Evolutionary conservation across 2,329 filamentous ascomycete species (phyloP).

Genomic region (Geosmithia morbida): DNA sequence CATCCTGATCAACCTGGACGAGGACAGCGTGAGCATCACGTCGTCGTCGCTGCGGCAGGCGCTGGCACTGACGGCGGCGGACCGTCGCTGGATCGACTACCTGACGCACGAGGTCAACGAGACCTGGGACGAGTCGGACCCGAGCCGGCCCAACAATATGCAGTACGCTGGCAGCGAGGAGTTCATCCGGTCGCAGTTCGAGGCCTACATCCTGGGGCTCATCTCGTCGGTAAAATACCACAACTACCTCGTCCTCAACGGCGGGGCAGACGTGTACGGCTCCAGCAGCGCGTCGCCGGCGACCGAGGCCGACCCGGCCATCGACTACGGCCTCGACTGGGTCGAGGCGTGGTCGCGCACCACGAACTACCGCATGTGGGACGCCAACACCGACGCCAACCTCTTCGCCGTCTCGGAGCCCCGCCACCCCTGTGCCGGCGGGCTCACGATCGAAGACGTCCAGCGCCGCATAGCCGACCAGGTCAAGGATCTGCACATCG

Average conservation of each 20-base stretch:
- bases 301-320: slow-evolving; percentile 69
- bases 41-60: slow-evolving; percentile 65
- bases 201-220: slow-evolving; percentile 85
- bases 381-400: slow-evolving; percentile 65
- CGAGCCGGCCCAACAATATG: slow-evolving; percentile 79
- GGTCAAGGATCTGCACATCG: slow-evolving; percentile 83
- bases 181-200: slow-evolving; percentile 92
- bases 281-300: slow-evolving; percentile 31
- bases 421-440: slow-evolving; percentile 83
- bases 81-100: slow-evolving; percentile 93
- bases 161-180: slow-evolving; percentile 94
- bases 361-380: slow-evolving; percentile 85
- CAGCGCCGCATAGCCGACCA: slow-evolving; percentile 82
- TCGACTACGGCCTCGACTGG: slow-evolving; percentile 75
- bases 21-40: slow-evolving; percentile 70
- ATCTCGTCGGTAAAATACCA: slow-evolving; percentile 86
- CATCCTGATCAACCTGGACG: slow-evolving; percentile 90
- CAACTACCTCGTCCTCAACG: slow-evolving; percentile 50
- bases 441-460: slow-evolving; percentile 85
- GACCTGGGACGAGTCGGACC: slow-evolving; percentile 91
- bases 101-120: slow-evolving; percentile 87
- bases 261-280: slow-evolving; percentile 40
- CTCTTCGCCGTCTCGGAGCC: slow-evolving; percentile 92
- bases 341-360: slow-evolving; percentile 78
- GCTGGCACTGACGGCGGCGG: slow-evolving; percentile 66